Evolutionary conservation across 139 green algal genomes (phyloP), one percentile per base, ranked within the genome.

Genomic region (Micractinium sp.): DNA sequence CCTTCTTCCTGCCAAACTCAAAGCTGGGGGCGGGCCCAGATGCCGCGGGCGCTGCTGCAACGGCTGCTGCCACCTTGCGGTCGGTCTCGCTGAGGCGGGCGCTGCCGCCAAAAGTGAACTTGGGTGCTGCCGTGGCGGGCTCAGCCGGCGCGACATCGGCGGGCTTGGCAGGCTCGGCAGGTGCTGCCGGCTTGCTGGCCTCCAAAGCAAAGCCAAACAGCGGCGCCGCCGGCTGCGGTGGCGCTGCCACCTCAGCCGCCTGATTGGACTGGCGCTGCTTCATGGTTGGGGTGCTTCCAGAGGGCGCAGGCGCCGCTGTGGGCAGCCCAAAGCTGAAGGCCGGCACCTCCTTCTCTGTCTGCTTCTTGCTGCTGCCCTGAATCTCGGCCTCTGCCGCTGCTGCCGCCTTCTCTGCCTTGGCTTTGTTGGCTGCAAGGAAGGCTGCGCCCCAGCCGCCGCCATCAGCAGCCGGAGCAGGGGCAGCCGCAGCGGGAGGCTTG

Each of bases 31-130:
- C 81, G 29, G 80, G 35, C n/a, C 56, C 47, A 18, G 61, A 41
- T 9, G 78, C 56, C 3, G 41, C 80, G 7, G n/a, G 13, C 5
- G 80, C 29, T 14, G 41, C 87, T 7, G 80, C 66, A 66, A 83
- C 67, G 19, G 71, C 63, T 2, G 87, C 87, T 16, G 87, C 87
- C 63, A 90, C 78, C 63, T 85, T 39, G 36, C 77, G 76, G 38
- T 85, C 86, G 27, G 19, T 23, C 56, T 66, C 86, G 61, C 36
- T 25, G 86, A 33, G 75, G 41, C 79, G 71, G 66, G 25, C n/a
- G 31, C 20, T 35, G 31, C 88, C 73, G 25, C 89, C 89, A 91
- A 91, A 91, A 7, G 41, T 53, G 36, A 74, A 91, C 80, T 47
- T 85, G 53, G 56, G 80, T 15, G 53, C 80, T 7, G 38, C 76